Evolutionary conservation across 257 asterid genomes (phyloP).

Genomic region (Solanum dulcamara): DNA sequence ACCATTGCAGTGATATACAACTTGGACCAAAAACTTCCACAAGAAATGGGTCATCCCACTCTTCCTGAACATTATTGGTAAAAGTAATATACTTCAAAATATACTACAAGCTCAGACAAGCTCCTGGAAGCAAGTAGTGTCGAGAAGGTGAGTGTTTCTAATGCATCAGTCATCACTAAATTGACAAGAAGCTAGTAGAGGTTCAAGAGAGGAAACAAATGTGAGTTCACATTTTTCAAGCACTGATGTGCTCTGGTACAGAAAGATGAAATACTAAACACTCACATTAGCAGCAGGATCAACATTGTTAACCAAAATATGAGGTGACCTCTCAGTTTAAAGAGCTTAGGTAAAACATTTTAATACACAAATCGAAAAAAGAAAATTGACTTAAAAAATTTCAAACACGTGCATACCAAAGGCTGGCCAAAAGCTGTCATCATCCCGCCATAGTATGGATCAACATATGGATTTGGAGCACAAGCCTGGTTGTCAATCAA

Average conservation of each 20-base stretch:
- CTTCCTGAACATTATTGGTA: background rate
- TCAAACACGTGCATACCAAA: constrained; percentile 34
- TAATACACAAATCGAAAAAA: background rate
- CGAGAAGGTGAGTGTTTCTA: background rate
- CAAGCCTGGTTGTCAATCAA: constrained; percentile 35
- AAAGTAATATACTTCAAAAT: background rate
- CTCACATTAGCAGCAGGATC: background rate
- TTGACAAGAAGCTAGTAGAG: background rate
- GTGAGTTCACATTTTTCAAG: background rate
- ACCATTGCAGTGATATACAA: background rate
- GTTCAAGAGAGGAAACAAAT: background rate
- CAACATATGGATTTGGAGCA: constrained; percentile 39
- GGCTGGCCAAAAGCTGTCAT: constrained; percentile 75
- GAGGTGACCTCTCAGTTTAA: background rate
- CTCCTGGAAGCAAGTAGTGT: background rate
- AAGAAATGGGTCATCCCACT: background rate
- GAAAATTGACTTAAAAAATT: background rate
- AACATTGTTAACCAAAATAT: background rate
- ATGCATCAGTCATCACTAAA: background rate
- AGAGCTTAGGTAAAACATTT: background rate
- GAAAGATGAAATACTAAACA: background rate
- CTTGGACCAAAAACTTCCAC: background rate
- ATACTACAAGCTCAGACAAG: background rate
- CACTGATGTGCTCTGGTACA: background rate
- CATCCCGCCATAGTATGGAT: constrained; percentile 64